Evolutionary conservation across 164 flowering plant genomes (phyloP).

Genomic region (Vitis amurensis): DNA sequence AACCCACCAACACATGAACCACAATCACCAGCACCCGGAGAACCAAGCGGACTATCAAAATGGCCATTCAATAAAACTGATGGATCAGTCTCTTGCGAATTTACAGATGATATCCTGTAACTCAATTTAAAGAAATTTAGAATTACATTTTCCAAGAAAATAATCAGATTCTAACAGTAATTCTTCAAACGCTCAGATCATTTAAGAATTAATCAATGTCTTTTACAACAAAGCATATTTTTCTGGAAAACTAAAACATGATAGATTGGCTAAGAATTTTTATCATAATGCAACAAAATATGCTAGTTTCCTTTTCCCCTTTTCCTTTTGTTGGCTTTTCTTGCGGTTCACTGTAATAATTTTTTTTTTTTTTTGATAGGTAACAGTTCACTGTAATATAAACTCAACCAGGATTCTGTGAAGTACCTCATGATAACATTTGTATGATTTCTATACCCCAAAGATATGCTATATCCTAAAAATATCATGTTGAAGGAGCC

Average conservation of each 20-base stretch:
- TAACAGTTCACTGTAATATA: not conserved
- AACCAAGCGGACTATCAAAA: conserved; percentile 90
- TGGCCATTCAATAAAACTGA: conserved; percentile 90
- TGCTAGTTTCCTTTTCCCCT: no score
- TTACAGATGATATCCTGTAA: conserved; percentile 75
- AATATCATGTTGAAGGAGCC: conserved; percentile 97
- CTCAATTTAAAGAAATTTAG: conserved; percentile 4
- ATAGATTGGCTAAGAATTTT: no score
- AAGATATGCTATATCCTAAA: conserved; percentile 76
- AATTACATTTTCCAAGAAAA: not conserved
- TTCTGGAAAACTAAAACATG: no score
- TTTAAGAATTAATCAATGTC: no score
- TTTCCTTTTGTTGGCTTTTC: no score
- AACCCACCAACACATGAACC: conserved; percentile 96
- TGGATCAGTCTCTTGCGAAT: conserved; percentile 67
- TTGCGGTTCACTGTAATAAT: not conserved
- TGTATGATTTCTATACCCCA: conserved; percentile 78
- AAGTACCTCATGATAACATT: conserved; percentile 77
- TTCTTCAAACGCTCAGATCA: no score
- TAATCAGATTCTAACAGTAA: not conserved
- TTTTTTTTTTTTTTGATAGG: no score
- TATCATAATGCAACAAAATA: no score
- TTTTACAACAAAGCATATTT: no score
- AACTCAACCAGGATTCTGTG: not conserved
- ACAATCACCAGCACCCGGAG: conserved; percentile 99